A percentile compares a stretch with the other conserved stretches of the same genome.
phyloP scores from a whole-genome alignment of 768 basidiomycete species.

The Russula emetica region DNA sequence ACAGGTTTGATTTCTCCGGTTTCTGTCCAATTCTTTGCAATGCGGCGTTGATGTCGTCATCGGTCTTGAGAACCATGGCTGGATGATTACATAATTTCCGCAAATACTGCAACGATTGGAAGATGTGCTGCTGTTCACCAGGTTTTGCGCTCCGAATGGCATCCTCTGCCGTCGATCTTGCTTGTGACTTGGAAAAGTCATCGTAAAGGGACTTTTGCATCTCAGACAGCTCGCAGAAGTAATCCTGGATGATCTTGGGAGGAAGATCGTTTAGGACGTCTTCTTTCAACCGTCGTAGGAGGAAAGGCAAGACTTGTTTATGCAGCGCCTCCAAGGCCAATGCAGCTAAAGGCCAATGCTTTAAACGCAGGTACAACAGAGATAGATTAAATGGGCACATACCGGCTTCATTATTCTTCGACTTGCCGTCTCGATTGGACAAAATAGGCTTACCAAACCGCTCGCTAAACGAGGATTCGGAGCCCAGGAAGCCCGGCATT shows the following conservation, averaged over 20 bases:
- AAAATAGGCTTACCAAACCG: slow-evolving; percentile 94
- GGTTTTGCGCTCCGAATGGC: slow-evolving; percentile 49
- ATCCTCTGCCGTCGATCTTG: slow-evolving; percentile 57
- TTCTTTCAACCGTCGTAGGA: slow-evolving; percentile 93
- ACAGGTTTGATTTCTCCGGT: slow-evolving; percentile 42
- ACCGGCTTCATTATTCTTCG: slow-evolving; percentile 94
- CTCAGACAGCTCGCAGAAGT: slow-evolving; percentile 95
- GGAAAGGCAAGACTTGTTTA: slow-evolving; percentile 98
- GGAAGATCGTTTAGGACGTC: slow-evolving; percentile 94
- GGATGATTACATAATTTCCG: slow-evolving; percentile 98
- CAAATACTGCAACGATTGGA: slow-evolving; percentile 95
- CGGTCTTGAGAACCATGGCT: slow-evolving; percentile 76
- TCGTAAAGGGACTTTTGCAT: slow-evolving; percentile 93
- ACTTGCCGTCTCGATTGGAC: slow-evolving; percentile 91
- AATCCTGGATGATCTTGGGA: slow-evolving; percentile 99
- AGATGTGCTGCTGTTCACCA: slow-evolving; percentile 76
- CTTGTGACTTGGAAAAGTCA: slow-evolving; percentile 81
- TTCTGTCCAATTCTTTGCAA: slow-evolving; percentile 53
- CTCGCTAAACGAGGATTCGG: slow-evolving; percentile 90
- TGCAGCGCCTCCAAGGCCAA: slow-evolving; percentile 93
- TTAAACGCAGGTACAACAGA: slow-evolving; percentile 9
- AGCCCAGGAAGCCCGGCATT: slow-evolving; percentile 99
- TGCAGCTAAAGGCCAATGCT: slow-evolving; percentile 56
- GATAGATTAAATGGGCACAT: slow-evolving; percentile 32
- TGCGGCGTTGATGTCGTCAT: slow-evolving; percentile 52